Conservation (phyloP, 345 rosid species). For the Camelina hispida region DNA sequence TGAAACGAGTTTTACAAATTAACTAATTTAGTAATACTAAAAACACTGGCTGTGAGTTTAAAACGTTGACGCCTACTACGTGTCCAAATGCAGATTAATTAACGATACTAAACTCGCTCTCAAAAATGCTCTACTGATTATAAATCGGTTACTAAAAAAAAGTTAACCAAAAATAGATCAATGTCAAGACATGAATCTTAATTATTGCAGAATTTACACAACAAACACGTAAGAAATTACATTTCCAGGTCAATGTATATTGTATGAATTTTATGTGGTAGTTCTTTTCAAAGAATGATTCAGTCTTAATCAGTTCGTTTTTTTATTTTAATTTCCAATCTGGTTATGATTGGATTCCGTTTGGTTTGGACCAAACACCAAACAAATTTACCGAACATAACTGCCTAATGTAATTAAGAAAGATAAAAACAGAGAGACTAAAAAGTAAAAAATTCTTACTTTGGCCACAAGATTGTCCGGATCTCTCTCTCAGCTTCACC, state of each 20-base stretch:
- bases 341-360: slow-evolving; percentile 23
- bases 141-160: background rate
- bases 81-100: slow-evolving; percentile 19
- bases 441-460: slow-evolving; percentile 5
- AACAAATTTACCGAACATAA: slow-evolving; percentile 35
- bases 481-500: slow-evolving; percentile 42
- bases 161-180: background rate
- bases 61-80: slow-evolving; percentile 18
- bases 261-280: background rate
- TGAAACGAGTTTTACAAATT: slow-evolving; percentile 7
- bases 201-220: slow-evolving; percentile 7
- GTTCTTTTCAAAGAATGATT: background rate
- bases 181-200: background rate
- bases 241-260: background rate
- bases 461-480: slow-evolving; percentile 44
- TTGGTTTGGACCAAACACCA: slow-evolving; percentile 26
- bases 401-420: slow-evolving; percentile 22
- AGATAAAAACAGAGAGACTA: background rate
- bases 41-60: slow-evolving; percentile 23
- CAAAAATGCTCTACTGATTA: background rate
- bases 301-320: background rate
- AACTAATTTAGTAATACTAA: background rate
- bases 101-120: background rate
- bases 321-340: slow-evolving; percentile 7
- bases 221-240: background rate